phyloP scores from a whole-genome alignment of 2,329 filamentous ascomycete genomes.

The Paracamarosporium sp. region DNA sequence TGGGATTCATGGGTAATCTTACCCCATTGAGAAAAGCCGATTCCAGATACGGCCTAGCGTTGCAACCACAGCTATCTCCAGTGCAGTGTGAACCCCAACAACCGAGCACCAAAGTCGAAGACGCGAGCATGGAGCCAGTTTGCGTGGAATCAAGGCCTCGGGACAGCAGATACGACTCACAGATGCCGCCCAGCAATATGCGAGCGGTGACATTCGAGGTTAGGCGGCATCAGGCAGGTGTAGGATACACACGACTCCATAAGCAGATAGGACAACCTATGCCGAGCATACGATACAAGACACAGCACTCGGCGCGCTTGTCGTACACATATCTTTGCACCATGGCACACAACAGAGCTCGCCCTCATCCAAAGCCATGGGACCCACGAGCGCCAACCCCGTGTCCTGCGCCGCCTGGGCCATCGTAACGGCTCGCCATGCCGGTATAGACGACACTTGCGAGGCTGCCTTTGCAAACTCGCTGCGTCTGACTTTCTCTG shows the following conservation, averaged over 20 bases:
- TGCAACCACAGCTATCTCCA: too few species aligned
- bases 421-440: neutral
- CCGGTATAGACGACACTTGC: neutral
- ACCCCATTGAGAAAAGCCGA: too few species aligned
- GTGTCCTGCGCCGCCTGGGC: slow-evolving; percentile 1
- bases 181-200: too few species aligned
- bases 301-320: neutral
- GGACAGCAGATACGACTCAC: too few species aligned
- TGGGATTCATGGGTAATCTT: too few species aligned
- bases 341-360: neutral
- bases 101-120: too few species aligned
- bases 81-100: too few species aligned
- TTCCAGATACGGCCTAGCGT: too few species aligned
- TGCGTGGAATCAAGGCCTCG: too few species aligned
- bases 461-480: neutral
- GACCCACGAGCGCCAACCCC: neutral
- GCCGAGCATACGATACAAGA: neutral
- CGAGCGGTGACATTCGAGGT: neutral
- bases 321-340: neutral
- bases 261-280: neutral
- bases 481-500: neutral
- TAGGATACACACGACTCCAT: neutral
- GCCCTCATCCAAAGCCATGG: neutral
- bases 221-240: neutral
- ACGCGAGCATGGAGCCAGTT: too few species aligned